phyloP scores from a whole-genome alignment of 257 asterid species.

The Coffea eugenioides region DNA sequence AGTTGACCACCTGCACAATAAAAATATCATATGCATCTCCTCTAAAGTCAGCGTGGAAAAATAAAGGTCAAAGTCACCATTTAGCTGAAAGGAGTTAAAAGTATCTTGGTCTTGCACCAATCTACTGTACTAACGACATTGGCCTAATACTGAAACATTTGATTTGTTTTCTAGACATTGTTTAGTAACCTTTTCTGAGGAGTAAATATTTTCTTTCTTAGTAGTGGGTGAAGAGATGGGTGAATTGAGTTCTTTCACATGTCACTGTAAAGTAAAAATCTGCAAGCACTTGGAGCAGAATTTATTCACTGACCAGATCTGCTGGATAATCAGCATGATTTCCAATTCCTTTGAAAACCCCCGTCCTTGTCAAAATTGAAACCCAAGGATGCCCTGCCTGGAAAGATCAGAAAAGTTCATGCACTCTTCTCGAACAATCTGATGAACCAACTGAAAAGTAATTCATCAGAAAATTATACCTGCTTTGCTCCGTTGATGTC shows the following conservation, averaged over 20 bases:
- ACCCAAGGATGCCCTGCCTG: conserved; percentile 90
- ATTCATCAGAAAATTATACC: conserved; percentile 42
- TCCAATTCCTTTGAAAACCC: conserved; percentile 77
- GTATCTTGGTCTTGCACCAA: neutral
- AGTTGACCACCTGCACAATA: conserved; percentile 70
- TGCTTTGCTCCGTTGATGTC: conserved; percentile 84
- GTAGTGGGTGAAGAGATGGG: neutral
- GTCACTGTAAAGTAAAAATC: neutral
- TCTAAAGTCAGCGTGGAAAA: neutral
- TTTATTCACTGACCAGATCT: conserved; percentile 53
- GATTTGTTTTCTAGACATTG: too few relatives aligned
- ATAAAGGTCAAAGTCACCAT: neutral
- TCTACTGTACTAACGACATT: neutral
- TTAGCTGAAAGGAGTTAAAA: neutral
- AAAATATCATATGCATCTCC: neutral
- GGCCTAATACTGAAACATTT: neutral
- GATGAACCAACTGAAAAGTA: neutral
- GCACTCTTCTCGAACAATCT: neutral
- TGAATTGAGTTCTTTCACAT: neutral
- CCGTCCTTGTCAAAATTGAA: conserved; percentile 86
- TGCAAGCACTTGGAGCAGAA: neutral
- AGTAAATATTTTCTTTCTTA: too few relatives aligned
- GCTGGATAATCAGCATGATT: conserved; percentile 64
- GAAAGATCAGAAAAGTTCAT: conserved; percentile 1
- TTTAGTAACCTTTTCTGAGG: too few relatives aligned